Evolutionary conservation across 2,329 filamentous ascomycete species (phyloP), one percentile per base, ranked within the genome.

Genomic region (Pseudogymnoascus sp.): DNA sequence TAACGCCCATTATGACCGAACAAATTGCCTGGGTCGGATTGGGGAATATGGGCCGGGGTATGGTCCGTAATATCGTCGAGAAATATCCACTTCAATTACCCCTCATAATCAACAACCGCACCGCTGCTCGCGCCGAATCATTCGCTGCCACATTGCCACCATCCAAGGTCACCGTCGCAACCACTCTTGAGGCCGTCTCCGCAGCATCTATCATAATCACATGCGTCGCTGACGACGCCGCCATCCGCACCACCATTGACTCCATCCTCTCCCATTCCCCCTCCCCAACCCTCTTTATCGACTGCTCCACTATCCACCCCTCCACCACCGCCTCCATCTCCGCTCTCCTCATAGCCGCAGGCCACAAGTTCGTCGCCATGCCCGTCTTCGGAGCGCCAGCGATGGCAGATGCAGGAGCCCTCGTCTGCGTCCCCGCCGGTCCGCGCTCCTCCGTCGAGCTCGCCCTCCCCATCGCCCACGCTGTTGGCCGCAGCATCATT

Each of bases 241-340:
- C 89, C 4, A 84, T 95, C 45, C 81, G 84, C 63, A 76, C 81
- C 4, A 84, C 85, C 19, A 81, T 91, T 64, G 74, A 80, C 42
- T 72, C 79, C 2, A 82, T 88, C 30, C 76, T 91, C 3, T 69
- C 82, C 58, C 71, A 76, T 16, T 77, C 84, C 63, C 76, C 90
- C 16, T 79, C 79, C 28, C 86, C 84, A 65, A 96, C 96, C 77
- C 78, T 94, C 14, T 87, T 96, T 67, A 82, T 96, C 33, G 92
- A 96, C 72, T 92, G 89, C 80, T 94, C 90, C 3, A 96, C 92
- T 25, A 84, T 96, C 36, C 89, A 94, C 73, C 92, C 92, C 0
- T 88, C 92, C 62, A 91, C 89, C 3, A 90, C 89, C 1, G 83
- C 90, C 64, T 79, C 79, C 25, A 75, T 91, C 2, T 86, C 86